Evolutionary conservation across 2,329 filamentous ascomycete species (phyloP).

Genomic region (Aspergillus candidus): DNA sequence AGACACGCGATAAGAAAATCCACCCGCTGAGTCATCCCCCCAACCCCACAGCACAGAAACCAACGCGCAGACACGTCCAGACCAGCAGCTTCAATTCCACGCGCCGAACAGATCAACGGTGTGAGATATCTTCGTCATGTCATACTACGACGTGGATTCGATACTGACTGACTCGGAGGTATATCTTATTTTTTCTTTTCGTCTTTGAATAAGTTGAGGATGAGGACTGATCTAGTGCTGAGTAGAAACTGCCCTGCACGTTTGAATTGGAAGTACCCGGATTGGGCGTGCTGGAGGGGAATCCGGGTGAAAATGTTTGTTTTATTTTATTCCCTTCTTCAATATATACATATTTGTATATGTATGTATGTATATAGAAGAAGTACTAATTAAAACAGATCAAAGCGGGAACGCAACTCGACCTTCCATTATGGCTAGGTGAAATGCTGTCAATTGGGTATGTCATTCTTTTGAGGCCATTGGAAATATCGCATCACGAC

Average conservation of each 20-base stretch:
- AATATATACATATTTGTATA: too few species aligned
- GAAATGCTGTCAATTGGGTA: constrained; percentile 67
- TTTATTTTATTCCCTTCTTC: neutral
- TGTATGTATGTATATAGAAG: too few species aligned
- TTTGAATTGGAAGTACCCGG: constrained; percentile 86
- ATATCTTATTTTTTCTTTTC: constrained; percentile 1
- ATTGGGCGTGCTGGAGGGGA: constrained; percentile 84
- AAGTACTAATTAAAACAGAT: constrained; percentile 45
- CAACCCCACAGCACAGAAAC: too few species aligned
- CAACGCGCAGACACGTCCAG: too few species aligned
- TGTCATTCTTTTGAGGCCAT: constrained; percentile 2
- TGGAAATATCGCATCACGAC: neutral
- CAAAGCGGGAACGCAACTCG: constrained; percentile 71
- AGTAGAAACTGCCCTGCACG: constrained; percentile 86
- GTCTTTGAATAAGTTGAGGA: neutral
- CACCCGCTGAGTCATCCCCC: too few species aligned
- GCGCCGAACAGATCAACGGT: too few species aligned
- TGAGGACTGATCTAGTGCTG: constrained; percentile 10
- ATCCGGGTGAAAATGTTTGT: constrained; percentile 55
- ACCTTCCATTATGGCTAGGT: constrained; percentile 87
- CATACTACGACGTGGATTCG: constrained; percentile 45
- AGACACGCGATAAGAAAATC: too few species aligned
- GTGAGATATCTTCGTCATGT: constrained; percentile 23
- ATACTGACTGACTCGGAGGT: constrained; percentile 44
- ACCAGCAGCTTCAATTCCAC: too few species aligned